phyloP scores from a whole-genome alignment of 2,329 filamentous ascomycete species.

The Leptographium wingfieldii region DNA sequence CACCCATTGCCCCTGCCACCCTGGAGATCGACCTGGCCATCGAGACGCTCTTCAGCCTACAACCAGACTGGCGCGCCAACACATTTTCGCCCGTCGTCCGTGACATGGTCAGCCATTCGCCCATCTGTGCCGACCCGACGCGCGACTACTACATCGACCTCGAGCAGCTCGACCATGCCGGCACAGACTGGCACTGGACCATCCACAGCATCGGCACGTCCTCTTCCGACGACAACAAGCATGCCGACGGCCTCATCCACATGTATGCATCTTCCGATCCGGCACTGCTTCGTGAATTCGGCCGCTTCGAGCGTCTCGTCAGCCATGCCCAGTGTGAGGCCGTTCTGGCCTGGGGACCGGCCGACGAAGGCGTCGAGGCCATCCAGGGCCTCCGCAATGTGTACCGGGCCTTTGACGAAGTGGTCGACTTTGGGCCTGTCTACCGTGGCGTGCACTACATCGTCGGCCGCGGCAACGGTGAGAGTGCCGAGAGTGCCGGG shows the following conservation, averaged over 20 bases:
- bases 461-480: conserved; percentile 16
- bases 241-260: conserved; percentile 16
- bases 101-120: conserved; percentile 19
- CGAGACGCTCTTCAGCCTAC: conserved; percentile 20
- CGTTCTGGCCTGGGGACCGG: conserved; percentile 12
- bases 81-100: conserved; percentile 17
- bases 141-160: neutral
- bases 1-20: conserved; percentile 25
- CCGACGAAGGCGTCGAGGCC: conserved; percentile 17
- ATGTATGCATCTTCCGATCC: conserved; percentile 13
- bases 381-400: conserved; percentile 22
- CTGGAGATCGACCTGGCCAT: conserved; percentile 22
- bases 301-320: conserved; percentile 21
- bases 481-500: conserved; percentile 16
- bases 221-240: conserved; percentile 1
- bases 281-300: conserved; percentile 13
- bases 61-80: neutral
- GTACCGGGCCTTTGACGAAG: conserved; percentile 23
- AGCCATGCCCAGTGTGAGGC: conserved; percentile 17
- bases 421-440: conserved; percentile 21
- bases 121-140: conserved; percentile 19
- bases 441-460: conserved; percentile 20
- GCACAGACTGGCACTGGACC: neutral
- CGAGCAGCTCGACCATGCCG: neutral
- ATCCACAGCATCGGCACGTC: neutral